Base-by-base conservation (phyloP, 306 rosid species). In the Lablab purpureus region DNA sequence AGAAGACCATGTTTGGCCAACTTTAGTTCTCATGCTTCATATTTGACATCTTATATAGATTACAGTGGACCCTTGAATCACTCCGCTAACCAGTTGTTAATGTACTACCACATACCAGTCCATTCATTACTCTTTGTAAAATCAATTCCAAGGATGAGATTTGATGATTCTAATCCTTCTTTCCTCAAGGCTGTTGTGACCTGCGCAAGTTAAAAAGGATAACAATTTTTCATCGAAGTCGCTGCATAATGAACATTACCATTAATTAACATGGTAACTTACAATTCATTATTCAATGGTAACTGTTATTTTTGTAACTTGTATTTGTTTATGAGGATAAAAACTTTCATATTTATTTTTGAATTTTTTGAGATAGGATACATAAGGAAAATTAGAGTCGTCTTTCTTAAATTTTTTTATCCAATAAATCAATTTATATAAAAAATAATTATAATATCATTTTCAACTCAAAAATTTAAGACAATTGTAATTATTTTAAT, bases 101-200 rank as follows among this genome's bases (percentile, higher is more conserved):
- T 78, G 36, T 40, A 79, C 28, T 50, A 36, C 22, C 8, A 89
- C 85, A 37, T 58, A 92, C 97, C 99, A 81, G 97, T 88, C 97
- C 97, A 92, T 73, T 94, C 99, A 81, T 94, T 94, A 87, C 99
- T 92, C 81, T 92, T 94, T 4, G 97, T 94, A 79, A 94, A 94
- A 84, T 94, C 97, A 73, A 94, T 84, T 81, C 97, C 97, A 25
- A 94, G 84, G 58, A 94, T 89, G 72, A 94, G 97, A 87, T 94
- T 94, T 58, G 97, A 92, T 54, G 97, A 92, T 72, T 94, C 99
- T 41, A 94, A 80, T 34, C 99, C 99, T 87, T 81, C 99, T 36
- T 64, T 87, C 81, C 93, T 88, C 75, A 94, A 76, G 36, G 97
- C 90, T 0, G 23, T 76, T 17, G 91, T 88, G 41, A 94, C 97